Conservation (phyloP, 805 yeast species). For the Kluyveromyces starmeri region DNA sequence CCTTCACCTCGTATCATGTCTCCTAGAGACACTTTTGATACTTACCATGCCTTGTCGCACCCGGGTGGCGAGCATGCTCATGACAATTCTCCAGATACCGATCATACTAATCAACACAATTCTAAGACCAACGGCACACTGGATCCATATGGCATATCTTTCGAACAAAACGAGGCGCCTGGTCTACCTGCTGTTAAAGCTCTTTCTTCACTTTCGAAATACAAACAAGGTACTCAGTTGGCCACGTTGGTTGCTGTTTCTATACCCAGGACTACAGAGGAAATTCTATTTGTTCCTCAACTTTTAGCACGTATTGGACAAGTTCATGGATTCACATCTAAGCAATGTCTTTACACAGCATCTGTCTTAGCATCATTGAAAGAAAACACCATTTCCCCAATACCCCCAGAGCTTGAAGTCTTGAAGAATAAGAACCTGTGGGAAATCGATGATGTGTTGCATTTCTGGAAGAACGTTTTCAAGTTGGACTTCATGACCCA, state of each 20-base stretch:
- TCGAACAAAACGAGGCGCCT: slow-evolving; percentile 64
- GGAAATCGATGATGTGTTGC: slow-evolving; percentile 22
- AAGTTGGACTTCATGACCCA: slow-evolving; percentile 15
- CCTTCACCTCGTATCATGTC: slow-evolving; percentile 5
- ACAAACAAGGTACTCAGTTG: slow-evolving; percentile 38
- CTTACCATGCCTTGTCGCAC: slow-evolving; percentile 3
- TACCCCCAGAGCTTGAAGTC: slow-evolving; percentile 11
- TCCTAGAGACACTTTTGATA: slow-evolving; percentile 1
- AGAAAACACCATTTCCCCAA: slow-evolving; percentile 33
- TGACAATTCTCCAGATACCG: slow-evolving; percentile 8
- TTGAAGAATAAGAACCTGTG: slow-evolving; percentile 18
- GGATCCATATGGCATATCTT: slow-evolving; percentile 34
- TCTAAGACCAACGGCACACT: slow-evolving; percentile 13
- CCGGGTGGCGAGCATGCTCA: slow-evolving; percentile 12
- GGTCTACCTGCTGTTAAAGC: slow-evolving; percentile 65
- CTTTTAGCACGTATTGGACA: slow-evolving; percentile 60
- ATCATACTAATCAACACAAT: slow-evolving; percentile 16
- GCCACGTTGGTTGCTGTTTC: slow-evolving; percentile 61
- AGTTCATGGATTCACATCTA: slow-evolving; percentile 62
- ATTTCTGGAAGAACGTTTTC: slow-evolving; percentile 16
- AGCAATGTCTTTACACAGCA: slow-evolving; percentile 63
- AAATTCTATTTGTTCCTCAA: slow-evolving; percentile 66
- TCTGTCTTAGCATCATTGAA: slow-evolving; percentile 62
- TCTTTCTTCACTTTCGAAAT: slow-evolving; percentile 47
- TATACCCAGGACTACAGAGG: slow-evolving; percentile 70